Base-by-base conservation (phyloP, 306 rosid genomes). In the Prunus padus region DNA sequence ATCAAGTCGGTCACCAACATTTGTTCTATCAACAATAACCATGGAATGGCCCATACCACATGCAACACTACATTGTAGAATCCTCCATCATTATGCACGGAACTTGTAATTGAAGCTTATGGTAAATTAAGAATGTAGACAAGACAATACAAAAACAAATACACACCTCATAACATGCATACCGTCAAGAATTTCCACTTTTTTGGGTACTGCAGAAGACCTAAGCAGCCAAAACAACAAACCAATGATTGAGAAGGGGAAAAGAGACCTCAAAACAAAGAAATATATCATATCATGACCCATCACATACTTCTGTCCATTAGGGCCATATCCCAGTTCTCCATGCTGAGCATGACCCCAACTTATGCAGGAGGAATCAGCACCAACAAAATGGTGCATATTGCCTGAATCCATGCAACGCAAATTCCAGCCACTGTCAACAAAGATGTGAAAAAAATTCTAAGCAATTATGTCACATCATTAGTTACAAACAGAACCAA, bases 281-380 rank as follows among this genome's bases (percentile, higher is more conserved):
- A 25, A 64, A 51, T 16, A 56, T 46, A 62, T 55, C 50, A 60
- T 14, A 75, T 2, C 37, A 65, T 16, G 11, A 56, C 28, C 44
- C 18, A n/a, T 72, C 11, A 82, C 96, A 62, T 88, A 92, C 99
- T 95, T 95, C 89, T 95, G 99, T 75, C 91, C 99, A 55, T 12
- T 69, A 71, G 97, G 99, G 54, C 99, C 99, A 82, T 92, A 95
- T 88, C 99, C 99, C 82, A 95, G 84, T 85, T 95, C 99, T 65
- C 99, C 99, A 79, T 95, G 72, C 75, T 95, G 97, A 80, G 99
- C 99, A 28, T 85, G 96, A 74, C 99, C 99, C 99, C 99, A 95
- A 74, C 99, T 95, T 67, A 95, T 95, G 87, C 99, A 95, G 5
- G 99, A 95, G 72, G 87, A 80, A 81, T 95, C 99, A 67, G 99